Percentiles rank a stretch among this genome's conserved stretches.
Conservation (phyloP, 345 rosid genomes). For the Lepidium africanum region DNA sequence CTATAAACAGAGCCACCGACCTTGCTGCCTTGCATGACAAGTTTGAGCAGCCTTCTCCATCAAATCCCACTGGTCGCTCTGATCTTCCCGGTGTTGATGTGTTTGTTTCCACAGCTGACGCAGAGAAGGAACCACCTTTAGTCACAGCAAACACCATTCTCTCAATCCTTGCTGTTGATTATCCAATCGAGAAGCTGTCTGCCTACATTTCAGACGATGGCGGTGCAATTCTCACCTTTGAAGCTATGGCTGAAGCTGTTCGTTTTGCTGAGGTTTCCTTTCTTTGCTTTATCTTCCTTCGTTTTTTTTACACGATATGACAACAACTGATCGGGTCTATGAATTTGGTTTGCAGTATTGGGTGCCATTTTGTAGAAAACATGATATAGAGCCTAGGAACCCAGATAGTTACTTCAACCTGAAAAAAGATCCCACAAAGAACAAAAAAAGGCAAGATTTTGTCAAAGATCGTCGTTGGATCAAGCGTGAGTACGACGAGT, state of each 20-base stretch:
- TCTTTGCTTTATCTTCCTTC: background rate
- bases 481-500: conserved; percentile 93
- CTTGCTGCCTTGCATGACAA: conserved; percentile 65
- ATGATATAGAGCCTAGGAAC: conserved; percentile 81
- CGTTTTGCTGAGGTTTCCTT: conserved; percentile 56
- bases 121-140: conserved; percentile 87
- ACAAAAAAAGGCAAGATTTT: conserved; percentile 77
- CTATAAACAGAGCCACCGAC: conserved; percentile 79
- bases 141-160: conserved; percentile 83
- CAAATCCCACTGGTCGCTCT: conserved; percentile 81
- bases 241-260: conserved; percentile 97
- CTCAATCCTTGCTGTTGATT: conserved; percentile 69
- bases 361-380: conserved; percentile 96
- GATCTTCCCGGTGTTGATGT: conserved; percentile 82
- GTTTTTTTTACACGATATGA: background rate
- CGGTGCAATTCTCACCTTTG: conserved; percentile 81
- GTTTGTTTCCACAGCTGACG: conserved; percentile 88
- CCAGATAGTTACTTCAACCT: conserved; percentile 80
- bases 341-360: conserved; percentile 37
- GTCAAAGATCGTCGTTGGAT: conserved; percentile 95
- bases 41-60: conserved; percentile 63
- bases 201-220: conserved; percentile 88
- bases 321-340: background rate
- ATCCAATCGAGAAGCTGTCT: conserved; percentile 73
- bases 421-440: conserved; percentile 72